A percentile compares a stretch with the other conserved stretches of the same genome.
phyloP scores from a whole-genome alignment of 805 yeast species.

The Tanozyma kutaoensis region DNA sequence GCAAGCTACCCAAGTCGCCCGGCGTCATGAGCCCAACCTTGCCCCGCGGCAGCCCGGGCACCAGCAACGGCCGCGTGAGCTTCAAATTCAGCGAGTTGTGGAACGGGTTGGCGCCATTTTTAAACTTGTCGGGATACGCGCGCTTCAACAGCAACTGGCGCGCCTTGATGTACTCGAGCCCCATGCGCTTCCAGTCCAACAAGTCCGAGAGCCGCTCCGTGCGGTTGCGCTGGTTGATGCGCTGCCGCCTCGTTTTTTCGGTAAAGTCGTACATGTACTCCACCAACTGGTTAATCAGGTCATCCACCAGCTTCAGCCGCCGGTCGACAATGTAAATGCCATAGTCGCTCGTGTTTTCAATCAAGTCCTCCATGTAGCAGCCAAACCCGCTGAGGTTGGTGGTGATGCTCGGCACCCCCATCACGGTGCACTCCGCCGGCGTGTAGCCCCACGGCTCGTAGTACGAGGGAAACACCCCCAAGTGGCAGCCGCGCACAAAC shows the following conservation, averaged over 20 bases:
- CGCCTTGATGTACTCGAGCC: conserved; percentile 90
- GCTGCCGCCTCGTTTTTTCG: conserved; percentile 83
- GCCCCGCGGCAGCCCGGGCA: conserved; percentile 93
- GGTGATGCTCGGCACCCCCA: conserved; percentile 98
- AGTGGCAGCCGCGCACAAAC: conserved; percentile 93
- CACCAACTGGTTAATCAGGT: conserved; percentile 80
- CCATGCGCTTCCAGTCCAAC: conserved; percentile 97
- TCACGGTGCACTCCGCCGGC: conserved; percentile 98
- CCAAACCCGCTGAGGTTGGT: conserved; percentile 96
- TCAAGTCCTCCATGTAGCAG: conserved; percentile 95
- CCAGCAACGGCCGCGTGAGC: conserved; percentile 83
- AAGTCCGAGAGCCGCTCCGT: conserved; percentile 89
- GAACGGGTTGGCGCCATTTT: conserved; percentile 35
- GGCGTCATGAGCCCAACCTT: conserved; percentile 81
- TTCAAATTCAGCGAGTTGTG: conserved; percentile 39
- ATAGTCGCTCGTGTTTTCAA: conserved; percentile 87
- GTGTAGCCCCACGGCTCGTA: conserved; percentile 99
- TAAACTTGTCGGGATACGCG: conserved; percentile 82
- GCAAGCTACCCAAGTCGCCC: conserved; percentile 93
- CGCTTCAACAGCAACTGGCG: conserved; percentile 83
- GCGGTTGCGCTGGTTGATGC: conserved; percentile 95
- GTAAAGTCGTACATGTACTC: conserved; percentile 85
- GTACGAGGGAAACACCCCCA: conserved; percentile 97
- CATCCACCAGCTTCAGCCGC: conserved; percentile 84
- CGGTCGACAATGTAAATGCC: conserved; percentile 97